A percentile compares a stretch with the other conserved stretches of the same genome.
These are phyloP conservation scores for Fragilaria radians DNA, from an alignment of 108 stramenopile species.

Conservation along the genomic window DNA sequence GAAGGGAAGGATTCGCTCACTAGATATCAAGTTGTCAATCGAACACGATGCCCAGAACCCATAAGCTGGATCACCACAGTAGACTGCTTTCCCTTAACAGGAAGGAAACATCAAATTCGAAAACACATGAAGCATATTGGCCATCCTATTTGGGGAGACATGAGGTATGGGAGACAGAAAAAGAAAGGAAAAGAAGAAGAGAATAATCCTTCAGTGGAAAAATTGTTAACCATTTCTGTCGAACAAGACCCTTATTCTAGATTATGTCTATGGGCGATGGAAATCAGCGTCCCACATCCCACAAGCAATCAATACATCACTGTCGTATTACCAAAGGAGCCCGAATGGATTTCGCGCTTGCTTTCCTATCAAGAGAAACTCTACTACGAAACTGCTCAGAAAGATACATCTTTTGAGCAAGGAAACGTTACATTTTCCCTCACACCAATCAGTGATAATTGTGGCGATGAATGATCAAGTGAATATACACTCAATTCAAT, in stretches of 20 bases:
- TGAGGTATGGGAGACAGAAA: conserved; percentile 5
- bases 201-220: not conserved
- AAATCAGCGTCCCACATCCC: conserved; percentile 24
- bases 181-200: not conserved
- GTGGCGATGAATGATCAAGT: too few relatives aligned
- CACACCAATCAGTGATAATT: too few relatives aligned
- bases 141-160: conserved; percentile 44
- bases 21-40: conserved; percentile 5
- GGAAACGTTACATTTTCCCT: too few relatives aligned
- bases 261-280: conserved; percentile 26
- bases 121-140: conserved; percentile 34
- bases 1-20: conserved; percentile 7
- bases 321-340: not conserved
- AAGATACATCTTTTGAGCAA: too few relatives aligned
- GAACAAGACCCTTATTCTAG: conserved; percentile 3
- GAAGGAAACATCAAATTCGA: conserved; percentile 47
- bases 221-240: not conserved
- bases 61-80: conserved; percentile 21
- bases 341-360: not conserved
- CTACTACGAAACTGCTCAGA: too few relatives aligned
- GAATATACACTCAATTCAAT: too few relatives aligned
- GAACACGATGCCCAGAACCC: conserved; percentile 4
- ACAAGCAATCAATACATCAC: conserved; percentile 7
- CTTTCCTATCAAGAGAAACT: not conserved
- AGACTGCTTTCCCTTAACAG: conserved; percentile 29